Conservation (phyloP, 2,329 filamentous ascomycete species). For the Thielaviopsis populi region DNA sequence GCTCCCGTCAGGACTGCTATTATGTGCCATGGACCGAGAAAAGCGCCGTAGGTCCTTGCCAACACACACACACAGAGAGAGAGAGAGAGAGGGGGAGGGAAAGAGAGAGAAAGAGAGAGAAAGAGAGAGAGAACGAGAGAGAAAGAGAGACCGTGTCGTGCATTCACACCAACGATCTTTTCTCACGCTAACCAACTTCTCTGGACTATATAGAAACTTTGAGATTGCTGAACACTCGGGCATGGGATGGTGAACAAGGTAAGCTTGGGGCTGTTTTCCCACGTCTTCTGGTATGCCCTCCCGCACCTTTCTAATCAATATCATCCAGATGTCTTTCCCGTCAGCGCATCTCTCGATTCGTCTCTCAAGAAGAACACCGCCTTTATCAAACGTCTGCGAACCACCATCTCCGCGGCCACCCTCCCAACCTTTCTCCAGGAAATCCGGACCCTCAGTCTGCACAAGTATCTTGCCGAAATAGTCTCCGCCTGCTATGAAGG, state of each 20-base stretch:
- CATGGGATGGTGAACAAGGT: slow-evolving; percentile 86
- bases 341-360: slow-evolving; percentile 72
- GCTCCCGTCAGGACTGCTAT: slow-evolving; percentile 10
- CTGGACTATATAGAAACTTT: slow-evolving; percentile 28
- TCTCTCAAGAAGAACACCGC: slow-evolving; percentile 96
- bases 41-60: slow-evolving; percentile 11
- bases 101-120: too few species aligned
- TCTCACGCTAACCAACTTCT: not conserved
- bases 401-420: slow-evolving; percentile 66
- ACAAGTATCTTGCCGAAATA: slow-evolving; percentile 95
- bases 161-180: too few species aligned
- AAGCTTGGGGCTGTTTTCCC: slow-evolving; percentile 17
- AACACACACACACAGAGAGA: not conserved
- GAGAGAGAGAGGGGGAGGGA: too few species aligned
- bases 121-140: too few species aligned
- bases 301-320: slow-evolving; percentile 17
- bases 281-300: slow-evolving; percentile 11
- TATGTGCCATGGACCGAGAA: slow-evolving; percentile 18
- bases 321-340: slow-evolving; percentile 54
- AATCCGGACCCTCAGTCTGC: slow-evolving; percentile 75
- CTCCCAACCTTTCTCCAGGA: slow-evolving; percentile 77
- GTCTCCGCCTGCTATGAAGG: slow-evolving; percentile 93
- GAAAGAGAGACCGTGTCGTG: too few species aligned
- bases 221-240: slow-evolving; percentile 71
- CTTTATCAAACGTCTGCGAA: slow-evolving; percentile 91